phyloP scores from a whole-genome alignment of 768 basidiomycete species.

The Suillus weaverae region DNA sequence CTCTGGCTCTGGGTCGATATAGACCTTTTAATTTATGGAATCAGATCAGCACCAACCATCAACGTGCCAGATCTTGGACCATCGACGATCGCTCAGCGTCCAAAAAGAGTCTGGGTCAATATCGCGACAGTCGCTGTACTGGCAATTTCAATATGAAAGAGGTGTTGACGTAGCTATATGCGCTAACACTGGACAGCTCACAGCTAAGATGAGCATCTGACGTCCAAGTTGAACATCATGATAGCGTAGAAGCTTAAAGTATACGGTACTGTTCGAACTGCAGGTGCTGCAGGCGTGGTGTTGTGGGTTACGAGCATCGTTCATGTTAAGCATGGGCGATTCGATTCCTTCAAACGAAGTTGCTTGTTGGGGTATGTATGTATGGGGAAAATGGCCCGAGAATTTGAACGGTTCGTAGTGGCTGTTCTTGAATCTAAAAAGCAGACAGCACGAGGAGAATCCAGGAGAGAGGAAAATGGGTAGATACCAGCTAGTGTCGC shows the following conservation, averaged over 20 bases:
- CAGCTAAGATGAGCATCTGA: background rate
- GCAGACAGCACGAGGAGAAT: too few relatives aligned
- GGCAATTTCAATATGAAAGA: slow-evolving; percentile 11
- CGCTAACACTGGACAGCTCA: background rate
- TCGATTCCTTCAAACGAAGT: background rate
- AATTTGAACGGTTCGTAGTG: too few relatives aligned
- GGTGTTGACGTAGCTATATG: background rate
- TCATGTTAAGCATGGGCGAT: background rate
- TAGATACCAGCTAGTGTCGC: too few relatives aligned
- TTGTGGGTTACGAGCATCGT: background rate
- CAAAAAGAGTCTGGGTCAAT: background rate
- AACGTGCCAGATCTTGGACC: background rate
- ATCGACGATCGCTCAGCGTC: background rate
- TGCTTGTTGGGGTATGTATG: too few relatives aligned
- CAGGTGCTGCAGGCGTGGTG: background rate
- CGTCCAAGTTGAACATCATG: background rate
- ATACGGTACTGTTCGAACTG: background rate
- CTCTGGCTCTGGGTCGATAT: background rate
- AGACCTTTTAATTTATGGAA: background rate
- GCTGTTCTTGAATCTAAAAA: too few relatives aligned
- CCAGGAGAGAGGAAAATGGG: too few relatives aligned
- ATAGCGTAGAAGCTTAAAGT: background rate
- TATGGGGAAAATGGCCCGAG: too few relatives aligned
- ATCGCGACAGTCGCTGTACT: background rate
- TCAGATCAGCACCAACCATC: background rate